Evolutionary conservation across 2,329 filamentous ascomycete genomes (phyloP), one percentile per base, ranked within the genome.

Genomic region (Myriosclerotinia scirpicola): DNA sequence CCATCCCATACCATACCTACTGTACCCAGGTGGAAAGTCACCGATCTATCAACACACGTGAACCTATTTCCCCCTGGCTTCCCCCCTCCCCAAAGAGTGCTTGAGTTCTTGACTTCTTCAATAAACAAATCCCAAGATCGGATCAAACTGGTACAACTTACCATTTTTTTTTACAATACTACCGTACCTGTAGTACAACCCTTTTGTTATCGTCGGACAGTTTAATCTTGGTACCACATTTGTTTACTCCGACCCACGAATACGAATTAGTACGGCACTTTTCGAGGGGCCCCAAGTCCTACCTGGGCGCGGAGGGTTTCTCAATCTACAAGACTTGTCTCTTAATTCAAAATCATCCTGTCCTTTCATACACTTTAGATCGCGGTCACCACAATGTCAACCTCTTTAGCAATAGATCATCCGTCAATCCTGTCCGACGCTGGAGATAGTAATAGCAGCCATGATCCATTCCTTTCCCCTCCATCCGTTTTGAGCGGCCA

Each of bases 401-500:
- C 70, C 30, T 72, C 73, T 54, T 44, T 75, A 50, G 71, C 70
- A 48, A 68, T 64, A 58, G 73, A 74, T 52, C 71, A 72, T 26
- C 72, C 72, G 22, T 69, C 69, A 22, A 53, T 73, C 62, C 64
- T 71, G 42, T 69, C 73, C 59, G 42, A 67, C 69, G 12, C 42
- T 54, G 46, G 71, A 71, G 56, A 69, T 26, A 67, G 66, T 44
- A 68, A 67, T n/a, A 68, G 70, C 40, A 54, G 71, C 50, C 68
- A 68, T 48, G 70, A 85, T 82, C 75, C 90, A 83, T 88, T 88
- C 88, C 15, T 90, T 83, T 67, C 84, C 26, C 67, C 73, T 22
- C 71, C 74, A 54, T 71, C 72, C 42, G 66, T 82, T 73, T 89
- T 88, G 36, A 89, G 64, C 54, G 89, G 86, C 86, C 86, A 93